Evolutionary conservation across 2,329 filamentous ascomycete genomes (phyloP).

Genomic region (Alternaria metachromatica): DNA sequence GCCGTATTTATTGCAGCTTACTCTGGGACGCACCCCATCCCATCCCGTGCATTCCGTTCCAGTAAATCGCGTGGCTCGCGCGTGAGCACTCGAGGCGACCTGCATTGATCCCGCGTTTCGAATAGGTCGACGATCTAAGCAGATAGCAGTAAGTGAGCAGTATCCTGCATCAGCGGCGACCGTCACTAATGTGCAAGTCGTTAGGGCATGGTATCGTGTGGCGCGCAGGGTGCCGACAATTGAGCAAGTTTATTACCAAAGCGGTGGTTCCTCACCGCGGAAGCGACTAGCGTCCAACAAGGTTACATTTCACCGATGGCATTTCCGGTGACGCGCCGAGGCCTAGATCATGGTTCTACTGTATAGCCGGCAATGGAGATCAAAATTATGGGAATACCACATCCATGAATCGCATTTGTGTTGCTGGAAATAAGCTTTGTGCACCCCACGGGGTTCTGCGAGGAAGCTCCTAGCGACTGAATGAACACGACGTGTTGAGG

Average conservation of each 20-base stretch:
- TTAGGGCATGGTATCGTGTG: slow-evolving; percentile 10
- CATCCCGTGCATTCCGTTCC: slow-evolving; percentile 36
- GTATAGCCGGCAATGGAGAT: not conserved
- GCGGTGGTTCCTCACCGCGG: slow-evolving; percentile 16
- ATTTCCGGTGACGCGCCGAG: slow-evolving; percentile 7
- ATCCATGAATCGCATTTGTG: not conserved
- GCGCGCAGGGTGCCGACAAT: slow-evolving; percentile 21
- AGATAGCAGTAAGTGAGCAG: slow-evolving; percentile 27
- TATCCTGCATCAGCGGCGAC: slow-evolving; percentile 27
- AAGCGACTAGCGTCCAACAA: slow-evolving; percentile 24
- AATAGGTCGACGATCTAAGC: slow-evolving; percentile 18
- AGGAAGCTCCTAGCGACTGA: not conserved
- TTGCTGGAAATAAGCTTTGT: not conserved
- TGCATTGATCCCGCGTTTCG: slow-evolving; percentile 21
- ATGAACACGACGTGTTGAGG: not conserved
- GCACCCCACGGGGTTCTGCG: not conserved
- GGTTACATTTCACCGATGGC: slow-evolving; percentile 18
- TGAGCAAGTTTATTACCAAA: slow-evolving; percentile 45
- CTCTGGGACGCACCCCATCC: slow-evolving; percentile 19
- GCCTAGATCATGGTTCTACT: not conserved
- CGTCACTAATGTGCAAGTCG: slow-evolving; percentile 18
- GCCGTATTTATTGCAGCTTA: slow-evolving; percentile 38
- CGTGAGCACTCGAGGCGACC: slow-evolving; percentile 20
- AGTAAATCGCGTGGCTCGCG: slow-evolving; percentile 28
- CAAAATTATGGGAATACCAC: slow-evolving; percentile 2